Evolutionary conservation across 495 filamentous ascomycete genomes (phyloP).

Genomic region (Cercophora newfieldiana): DNA sequence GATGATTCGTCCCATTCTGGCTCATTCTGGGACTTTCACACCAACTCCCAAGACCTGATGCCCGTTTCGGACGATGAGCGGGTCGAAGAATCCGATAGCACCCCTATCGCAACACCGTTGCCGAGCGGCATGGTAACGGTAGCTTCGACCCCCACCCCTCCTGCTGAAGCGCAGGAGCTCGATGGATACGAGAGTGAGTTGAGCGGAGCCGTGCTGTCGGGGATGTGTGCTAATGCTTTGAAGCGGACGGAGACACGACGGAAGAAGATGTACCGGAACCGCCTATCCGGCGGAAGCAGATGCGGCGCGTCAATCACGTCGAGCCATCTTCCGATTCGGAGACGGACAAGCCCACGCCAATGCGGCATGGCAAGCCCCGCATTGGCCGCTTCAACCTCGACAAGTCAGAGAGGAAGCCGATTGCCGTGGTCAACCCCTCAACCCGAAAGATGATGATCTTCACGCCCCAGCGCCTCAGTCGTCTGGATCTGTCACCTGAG

Average conservation of each 20-base stretch:
- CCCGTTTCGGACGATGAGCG: conserved; percentile 36
- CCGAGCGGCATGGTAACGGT: conserved; percentile 50
- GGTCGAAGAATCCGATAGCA: conserved; percentile 19
- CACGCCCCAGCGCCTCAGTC: conserved; percentile 40
- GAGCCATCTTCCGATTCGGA: conserved; percentile 49
- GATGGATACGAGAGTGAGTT: conserved; percentile 81
- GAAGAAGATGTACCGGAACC: conserved; percentile 72
- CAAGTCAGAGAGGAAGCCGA: conserved; percentile 63
- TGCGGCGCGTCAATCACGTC: conserved; percentile 39
- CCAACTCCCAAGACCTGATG: conserved; percentile 25
- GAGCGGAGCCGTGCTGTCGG: conserved; percentile 17
- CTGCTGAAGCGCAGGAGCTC: conserved; percentile 46
- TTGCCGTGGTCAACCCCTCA: conserved; percentile 68
- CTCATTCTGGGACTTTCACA: conserved; percentile 49
- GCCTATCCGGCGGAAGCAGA: conserved; percentile 56
- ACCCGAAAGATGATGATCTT: conserved; percentile 73
- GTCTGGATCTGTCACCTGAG: conserved; percentile 48
- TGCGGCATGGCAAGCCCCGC: conserved; percentile 44
- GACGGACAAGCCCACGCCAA: conserved; percentile 39
- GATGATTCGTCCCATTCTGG: conserved; percentile 48
- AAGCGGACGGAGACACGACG: conserved; percentile 83
- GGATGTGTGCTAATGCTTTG: conserved; percentile 53
- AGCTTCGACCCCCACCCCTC: conserved; percentile 44
- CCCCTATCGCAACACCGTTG: conserved; percentile 43
- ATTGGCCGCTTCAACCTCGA: conserved; percentile 58